Evolutionary conservation across 441 rosid species (phyloP).

Genomic region (Croton laevigatus): DNA sequence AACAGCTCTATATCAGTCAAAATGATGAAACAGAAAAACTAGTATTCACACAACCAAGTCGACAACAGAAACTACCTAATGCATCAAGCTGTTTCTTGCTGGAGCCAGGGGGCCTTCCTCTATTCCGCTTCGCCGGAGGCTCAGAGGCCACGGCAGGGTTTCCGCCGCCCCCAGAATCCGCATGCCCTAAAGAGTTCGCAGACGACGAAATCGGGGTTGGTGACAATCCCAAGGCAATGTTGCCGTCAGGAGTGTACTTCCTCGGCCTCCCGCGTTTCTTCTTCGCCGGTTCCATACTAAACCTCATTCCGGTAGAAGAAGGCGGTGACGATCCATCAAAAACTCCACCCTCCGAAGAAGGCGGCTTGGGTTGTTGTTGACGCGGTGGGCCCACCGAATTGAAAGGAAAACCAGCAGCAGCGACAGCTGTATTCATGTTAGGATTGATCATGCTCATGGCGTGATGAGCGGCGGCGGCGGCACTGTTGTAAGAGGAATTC

Average conservation of each 20-base stretch:
- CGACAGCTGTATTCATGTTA: constrained; percentile 24
- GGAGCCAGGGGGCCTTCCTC: constrained; percentile 96
- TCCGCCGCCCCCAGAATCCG: constrained; percentile 50
- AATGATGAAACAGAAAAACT: not conserved
- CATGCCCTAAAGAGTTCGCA: constrained; percentile 33
- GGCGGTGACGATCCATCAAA: constrained; percentile 76
- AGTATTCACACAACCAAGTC: not conserved
- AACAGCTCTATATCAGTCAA: not conserved
- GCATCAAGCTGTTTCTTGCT: constrained; percentile 92
- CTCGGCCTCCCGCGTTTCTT: constrained; percentile 94
- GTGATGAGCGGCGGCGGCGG: constrained; percentile 19
- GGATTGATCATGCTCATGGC: constrained; percentile 32
- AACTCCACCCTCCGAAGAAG: constrained; percentile 32
- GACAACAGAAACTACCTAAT: constrained; percentile 8
- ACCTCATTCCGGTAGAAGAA: constrained; percentile 39
- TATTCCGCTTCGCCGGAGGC: constrained; percentile 51
- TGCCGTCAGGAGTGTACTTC: constrained; percentile 80
- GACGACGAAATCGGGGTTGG: constrained; percentile 61
- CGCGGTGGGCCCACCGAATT: constrained; percentile 34
- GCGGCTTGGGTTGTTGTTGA: constrained; percentile 37
- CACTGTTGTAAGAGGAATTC: constrained; percentile 26
- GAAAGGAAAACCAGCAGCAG: constrained; percentile 31
- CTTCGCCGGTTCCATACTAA: constrained; percentile 62
- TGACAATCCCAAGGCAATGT: constrained; percentile 77
- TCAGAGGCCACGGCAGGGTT: constrained; percentile 44